Conservation (phyloP, 225 moss, liverwort and hornwort species). For the Pseudisothecium myosuroides region DNA sequence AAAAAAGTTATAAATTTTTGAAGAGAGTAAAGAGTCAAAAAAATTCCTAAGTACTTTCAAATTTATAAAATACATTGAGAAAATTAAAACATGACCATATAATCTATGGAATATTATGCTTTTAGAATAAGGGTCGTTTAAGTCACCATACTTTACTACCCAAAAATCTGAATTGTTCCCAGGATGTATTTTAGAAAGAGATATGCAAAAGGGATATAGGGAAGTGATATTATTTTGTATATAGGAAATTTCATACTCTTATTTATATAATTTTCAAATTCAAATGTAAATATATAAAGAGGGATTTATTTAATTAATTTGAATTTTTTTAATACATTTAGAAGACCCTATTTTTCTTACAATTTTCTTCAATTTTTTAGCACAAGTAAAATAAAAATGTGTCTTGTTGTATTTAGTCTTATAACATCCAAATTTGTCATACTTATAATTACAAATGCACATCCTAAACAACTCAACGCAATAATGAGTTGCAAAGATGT, state of each 20-base stretch:
- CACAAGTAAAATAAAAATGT: fast-evolving
- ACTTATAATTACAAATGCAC: not conserved
- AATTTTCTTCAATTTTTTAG: not conserved
- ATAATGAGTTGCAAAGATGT: no score
- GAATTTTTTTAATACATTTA: not conserved
- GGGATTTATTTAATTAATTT: not conserved
- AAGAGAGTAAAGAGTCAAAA: not conserved
- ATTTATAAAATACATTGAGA: not conserved
- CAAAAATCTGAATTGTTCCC: no score
- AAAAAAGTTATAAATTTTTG: not conserved
- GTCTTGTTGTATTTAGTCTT: not conserved
- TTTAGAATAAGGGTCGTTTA: not conserved
- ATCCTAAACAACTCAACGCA: not conserved
- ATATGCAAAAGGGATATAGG: fast-evolving
- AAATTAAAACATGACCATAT: not conserved
- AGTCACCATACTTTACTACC: fast-evolving
- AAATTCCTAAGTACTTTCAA: not conserved
- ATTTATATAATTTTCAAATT: not conserved
- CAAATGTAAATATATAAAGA: not conserved
- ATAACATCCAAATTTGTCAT: not conserved
- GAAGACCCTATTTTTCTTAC: not conserved
- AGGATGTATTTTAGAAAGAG: not conserved
- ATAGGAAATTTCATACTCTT: fast-evolving
- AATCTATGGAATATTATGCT: not conserved
- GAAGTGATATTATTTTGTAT: no score